Evolutionary conservation across 1,284 basidiomycete species (phyloP).

Genomic region (Rhodotorula sp.): DNA sequence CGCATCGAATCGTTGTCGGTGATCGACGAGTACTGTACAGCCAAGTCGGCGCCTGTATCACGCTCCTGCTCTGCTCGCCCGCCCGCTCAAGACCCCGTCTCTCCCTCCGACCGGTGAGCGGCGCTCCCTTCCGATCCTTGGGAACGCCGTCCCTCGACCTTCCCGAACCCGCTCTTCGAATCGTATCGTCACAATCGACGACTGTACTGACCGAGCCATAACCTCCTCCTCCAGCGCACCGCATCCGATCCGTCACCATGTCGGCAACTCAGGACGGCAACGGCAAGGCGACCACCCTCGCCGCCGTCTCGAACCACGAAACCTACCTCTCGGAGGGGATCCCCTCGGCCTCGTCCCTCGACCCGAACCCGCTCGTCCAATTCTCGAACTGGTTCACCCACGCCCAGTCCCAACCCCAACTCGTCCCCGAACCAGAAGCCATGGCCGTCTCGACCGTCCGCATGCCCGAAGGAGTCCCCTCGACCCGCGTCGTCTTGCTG

Average conservation of each 20-base stretch:
- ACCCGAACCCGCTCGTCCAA: conserved; percentile 70
- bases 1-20: too few species aligned
- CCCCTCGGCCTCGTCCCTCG: conserved; percentile 61
- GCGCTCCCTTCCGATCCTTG: too few species aligned
- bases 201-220: too few species aligned
- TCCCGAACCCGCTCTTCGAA: background rate
- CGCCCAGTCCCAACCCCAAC: conserved; percentile 45
- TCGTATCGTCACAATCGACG: too few species aligned
- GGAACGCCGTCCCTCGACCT: too few species aligned
- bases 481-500: conserved; percentile 83
- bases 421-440: conserved; percentile 79
- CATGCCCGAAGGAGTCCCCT: conserved; percentile 64
- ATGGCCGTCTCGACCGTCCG: conserved; percentile 82
- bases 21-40: too few species aligned
- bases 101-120: background rate
- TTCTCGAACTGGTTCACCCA: conserved; percentile 80
- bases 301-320: conserved; percentile 29
- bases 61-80: too few species aligned
- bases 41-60: too few species aligned
- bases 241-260: background rate
- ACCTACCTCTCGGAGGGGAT: conserved; percentile 45
- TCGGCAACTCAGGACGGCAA: background rate
- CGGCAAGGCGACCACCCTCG: conserved; percentile 3
- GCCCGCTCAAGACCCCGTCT: background rate
- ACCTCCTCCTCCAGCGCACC: background rate